Evolutionary conservation across 345 rosid species (phyloP).

Genomic region (Gossypium herbaceum): DNA sequence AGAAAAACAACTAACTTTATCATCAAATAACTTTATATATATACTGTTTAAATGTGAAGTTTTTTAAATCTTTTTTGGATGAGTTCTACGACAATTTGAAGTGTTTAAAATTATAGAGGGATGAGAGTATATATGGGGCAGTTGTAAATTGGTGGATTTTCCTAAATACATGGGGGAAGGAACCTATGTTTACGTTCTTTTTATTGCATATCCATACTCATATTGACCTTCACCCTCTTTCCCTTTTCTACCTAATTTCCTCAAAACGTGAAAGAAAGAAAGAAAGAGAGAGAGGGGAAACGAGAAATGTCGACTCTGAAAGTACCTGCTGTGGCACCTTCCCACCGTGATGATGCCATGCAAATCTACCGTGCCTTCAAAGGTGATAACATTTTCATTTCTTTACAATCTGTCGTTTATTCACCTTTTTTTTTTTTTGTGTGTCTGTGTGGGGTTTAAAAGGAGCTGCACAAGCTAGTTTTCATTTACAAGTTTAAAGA

Average conservation of each 20-base stretch:
- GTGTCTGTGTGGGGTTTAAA: too few species aligned
- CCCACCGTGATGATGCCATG: conserved; percentile 51
- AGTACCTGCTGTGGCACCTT: conserved; percentile 31
- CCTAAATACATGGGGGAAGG: conserved; percentile 2
- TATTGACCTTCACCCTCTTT: background rate
- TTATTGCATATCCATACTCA: background rate
- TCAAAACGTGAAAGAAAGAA: background rate
- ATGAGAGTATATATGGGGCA: background rate
- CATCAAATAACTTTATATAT: too few species aligned
- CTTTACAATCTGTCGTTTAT: background rate
- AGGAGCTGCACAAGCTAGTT: too few species aligned
- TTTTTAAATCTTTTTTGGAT: too few species aligned
- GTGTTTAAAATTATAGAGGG: background rate
- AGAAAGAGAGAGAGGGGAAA: background rate
- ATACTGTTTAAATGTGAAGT: too few species aligned
- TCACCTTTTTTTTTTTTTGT: too few species aligned
- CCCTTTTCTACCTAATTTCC: background rate
- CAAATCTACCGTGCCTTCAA: conserved; percentile 55
- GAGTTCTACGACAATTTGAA: background rate
- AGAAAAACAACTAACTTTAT: too few species aligned
- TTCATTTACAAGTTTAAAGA: too few species aligned
- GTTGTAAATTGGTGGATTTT: conserved; percentile 11
- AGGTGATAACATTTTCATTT: conserved; percentile 27
- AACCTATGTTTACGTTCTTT: background rate
- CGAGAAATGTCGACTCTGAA: conserved; percentile 34